Percentiles rank a stretch among this genome's conserved stretches.
Evolutionary conservation across 2,329 filamentous ascomycete genomes (phyloP).

Genomic region (Ciborinia camelliae): DNA sequence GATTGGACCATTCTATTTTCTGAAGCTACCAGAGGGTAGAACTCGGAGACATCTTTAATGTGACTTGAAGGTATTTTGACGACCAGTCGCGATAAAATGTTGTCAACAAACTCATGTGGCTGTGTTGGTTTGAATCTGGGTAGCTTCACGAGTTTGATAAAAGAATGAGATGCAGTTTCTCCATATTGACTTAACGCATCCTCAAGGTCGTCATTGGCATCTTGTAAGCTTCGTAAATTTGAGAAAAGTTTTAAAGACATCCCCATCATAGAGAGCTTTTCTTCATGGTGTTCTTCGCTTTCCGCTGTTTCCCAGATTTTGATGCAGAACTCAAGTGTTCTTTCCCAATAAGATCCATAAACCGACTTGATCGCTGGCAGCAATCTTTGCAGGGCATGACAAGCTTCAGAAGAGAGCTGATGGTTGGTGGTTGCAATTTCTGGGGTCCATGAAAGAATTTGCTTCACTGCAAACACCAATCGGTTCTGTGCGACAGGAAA

Average conservation of each 20-base stretch:
- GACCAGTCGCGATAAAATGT: slow-evolving; percentile 67
- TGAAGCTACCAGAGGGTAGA: slow-evolving; percentile 75
- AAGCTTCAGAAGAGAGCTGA: slow-evolving; percentile 49
- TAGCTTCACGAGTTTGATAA: slow-evolving; percentile 62
- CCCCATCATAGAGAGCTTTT: slow-evolving; percentile 61
- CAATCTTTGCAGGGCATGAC: slow-evolving; percentile 57
- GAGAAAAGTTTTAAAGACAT: slow-evolving; percentile 69
- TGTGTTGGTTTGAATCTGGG: slow-evolving; percentile 50
- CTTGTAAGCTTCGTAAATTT: slow-evolving; percentile 59
- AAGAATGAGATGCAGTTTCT: slow-evolving; percentile 51
- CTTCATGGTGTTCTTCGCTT: slow-evolving; percentile 42
- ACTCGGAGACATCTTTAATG: slow-evolving; percentile 60
- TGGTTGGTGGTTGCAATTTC: slow-evolving; percentile 45
- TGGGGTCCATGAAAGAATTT: slow-evolving; percentile 70
- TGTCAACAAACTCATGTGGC: slow-evolving; percentile 72
- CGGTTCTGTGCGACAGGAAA: slow-evolving; percentile 54
- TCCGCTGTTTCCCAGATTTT: slow-evolving; percentile 53
- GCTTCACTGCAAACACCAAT: slow-evolving; percentile 71
- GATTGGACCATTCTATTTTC: slow-evolving; percentile 73
- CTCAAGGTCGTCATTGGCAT: slow-evolving; percentile 80
- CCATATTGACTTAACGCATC: slow-evolving; percentile 66
- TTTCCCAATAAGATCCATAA: slow-evolving; percentile 85
- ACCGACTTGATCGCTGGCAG: slow-evolving; percentile 74
- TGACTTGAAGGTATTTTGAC: slow-evolving; percentile 59
- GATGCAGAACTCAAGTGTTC: slow-evolving; percentile 56